Evolutionary conservation across 2,329 filamentous ascomycete species (phyloP).

Genomic region (Penicillium sp.): DNA sequence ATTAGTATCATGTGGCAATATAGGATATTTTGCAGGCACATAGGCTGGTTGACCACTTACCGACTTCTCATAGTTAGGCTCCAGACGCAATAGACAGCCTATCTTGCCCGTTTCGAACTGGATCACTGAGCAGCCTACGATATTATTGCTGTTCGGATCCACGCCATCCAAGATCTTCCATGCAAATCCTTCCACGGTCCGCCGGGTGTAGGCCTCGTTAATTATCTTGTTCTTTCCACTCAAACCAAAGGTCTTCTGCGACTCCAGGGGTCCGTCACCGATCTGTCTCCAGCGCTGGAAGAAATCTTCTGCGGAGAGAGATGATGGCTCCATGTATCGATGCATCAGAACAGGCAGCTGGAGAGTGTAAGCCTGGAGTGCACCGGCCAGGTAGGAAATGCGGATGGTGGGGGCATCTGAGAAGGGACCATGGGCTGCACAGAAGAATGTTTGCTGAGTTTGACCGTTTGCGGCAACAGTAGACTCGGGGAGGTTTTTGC

Average conservation of each 20-base stretch:
- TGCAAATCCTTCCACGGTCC: constrained; percentile 77
- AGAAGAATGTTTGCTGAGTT: constrained; percentile 91
- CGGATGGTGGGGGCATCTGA: constrained; percentile 84
- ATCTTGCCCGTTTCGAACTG: constrained; percentile 78
- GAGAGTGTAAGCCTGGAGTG: constrained; percentile 86
- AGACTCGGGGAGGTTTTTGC: constrained; percentile 85
- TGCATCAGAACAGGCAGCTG: constrained; percentile 86
- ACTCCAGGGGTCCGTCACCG: constrained; percentile 81
- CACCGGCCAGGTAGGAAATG: constrained; percentile 90
- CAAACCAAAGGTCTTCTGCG: constrained; percentile 81
- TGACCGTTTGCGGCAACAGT: constrained; percentile 73
- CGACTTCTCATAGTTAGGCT: constrained; percentile 90
- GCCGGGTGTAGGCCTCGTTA: constrained; percentile 69
- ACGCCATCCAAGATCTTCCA: constrained; percentile 85
- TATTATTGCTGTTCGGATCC: constrained; percentile 89
- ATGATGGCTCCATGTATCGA: constrained; percentile 95
- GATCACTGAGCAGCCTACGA: constrained; percentile 87
- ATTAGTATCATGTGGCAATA: constrained; percentile 12
- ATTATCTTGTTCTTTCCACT: constrained; percentile 63
- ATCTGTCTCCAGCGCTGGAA: constrained; percentile 99
- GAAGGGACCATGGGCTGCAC: constrained; percentile 82
- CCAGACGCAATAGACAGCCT: constrained; percentile 87
- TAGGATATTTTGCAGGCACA: neutral
- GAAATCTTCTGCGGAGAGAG: constrained; percentile 86
- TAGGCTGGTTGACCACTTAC: constrained; percentile 55